Evolutionary conservation across 495 filamentous ascomycete species (phyloP).

Genomic region (Aspergillus sparsus): DNA sequence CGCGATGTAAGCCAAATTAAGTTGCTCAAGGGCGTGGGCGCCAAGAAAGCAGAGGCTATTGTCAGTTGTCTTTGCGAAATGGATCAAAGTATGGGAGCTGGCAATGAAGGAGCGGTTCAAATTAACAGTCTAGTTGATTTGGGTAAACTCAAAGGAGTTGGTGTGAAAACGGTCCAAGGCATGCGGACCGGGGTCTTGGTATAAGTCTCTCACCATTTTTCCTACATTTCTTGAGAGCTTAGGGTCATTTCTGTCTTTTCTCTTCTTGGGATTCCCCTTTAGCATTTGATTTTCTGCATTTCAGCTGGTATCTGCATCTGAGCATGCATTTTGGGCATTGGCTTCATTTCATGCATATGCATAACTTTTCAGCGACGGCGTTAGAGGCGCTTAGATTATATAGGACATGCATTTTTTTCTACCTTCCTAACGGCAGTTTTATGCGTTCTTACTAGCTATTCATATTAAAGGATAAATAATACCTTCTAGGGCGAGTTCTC

Average conservation of each 20-base stretch:
- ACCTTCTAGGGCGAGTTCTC: too few species aligned
- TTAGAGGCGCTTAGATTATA: too few species aligned
- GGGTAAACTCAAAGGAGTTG: slow-evolving; percentile 53
- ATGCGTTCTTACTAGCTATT: too few species aligned
- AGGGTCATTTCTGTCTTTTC: not conserved
- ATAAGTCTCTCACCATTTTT: slow-evolving; percentile 22
- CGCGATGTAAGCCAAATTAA: slow-evolving; percentile 68
- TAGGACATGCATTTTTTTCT: too few species aligned
- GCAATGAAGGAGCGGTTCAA: slow-evolving; percentile 34
- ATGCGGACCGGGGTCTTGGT: slow-evolving; percentile 53
- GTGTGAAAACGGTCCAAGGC: slow-evolving; percentile 53
- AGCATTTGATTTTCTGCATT: slow-evolving; percentile 9
- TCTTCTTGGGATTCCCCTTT: slow-evolving; percentile 17
- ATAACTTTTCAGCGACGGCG: too few species aligned
- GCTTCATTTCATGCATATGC: too few species aligned
- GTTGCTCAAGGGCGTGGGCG: slow-evolving; percentile 64
- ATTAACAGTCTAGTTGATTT: slow-evolving; percentile 48
- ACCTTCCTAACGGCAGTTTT: too few species aligned
- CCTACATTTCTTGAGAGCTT: too few species aligned
- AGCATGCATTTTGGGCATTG: too few species aligned
- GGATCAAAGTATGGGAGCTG: slow-evolving; percentile 33
- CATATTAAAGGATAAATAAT: too few species aligned
- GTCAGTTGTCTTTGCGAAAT: slow-evolving; percentile 54
- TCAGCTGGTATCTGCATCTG: not conserved
- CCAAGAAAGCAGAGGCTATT: slow-evolving; percentile 56